phyloP scores from a whole-genome alignment of 2,329 filamentous ascomycete genomes.

The Pseudocercospora pini-densiflorae region DNA sequence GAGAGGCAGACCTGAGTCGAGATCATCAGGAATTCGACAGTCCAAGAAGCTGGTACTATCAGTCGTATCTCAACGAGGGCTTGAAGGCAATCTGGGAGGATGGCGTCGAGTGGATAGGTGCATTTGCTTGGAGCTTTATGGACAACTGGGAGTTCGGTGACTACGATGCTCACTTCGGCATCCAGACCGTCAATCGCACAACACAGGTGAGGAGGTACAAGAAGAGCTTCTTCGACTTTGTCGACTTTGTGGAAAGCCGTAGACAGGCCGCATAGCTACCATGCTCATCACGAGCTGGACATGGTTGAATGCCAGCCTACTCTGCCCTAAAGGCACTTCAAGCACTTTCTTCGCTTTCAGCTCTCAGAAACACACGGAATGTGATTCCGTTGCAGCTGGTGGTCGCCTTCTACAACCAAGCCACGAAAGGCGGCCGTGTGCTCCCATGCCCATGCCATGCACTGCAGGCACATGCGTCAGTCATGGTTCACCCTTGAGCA shows the following conservation, averaged over 20 bases:
- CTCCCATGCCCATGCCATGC: not conserved
- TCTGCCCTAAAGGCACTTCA: not conserved
- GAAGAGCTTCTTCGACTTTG: constrained; percentile 44
- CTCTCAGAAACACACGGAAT: not conserved
- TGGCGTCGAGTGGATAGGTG: constrained; percentile 40
- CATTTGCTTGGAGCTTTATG: constrained; percentile 29
- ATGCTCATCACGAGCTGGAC: not conserved
- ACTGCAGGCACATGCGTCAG: not conserved
- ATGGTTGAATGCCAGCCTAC: not conserved
- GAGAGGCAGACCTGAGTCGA: not conserved
- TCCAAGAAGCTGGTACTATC: constrained; percentile 42
- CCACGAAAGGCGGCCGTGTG: not conserved
- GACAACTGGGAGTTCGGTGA: constrained; percentile 55
- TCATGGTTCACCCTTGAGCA: not conserved
- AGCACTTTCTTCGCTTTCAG: not conserved
- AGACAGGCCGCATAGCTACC: constrained; percentile 1
- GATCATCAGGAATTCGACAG: not conserved
- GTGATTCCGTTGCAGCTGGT: not conserved
- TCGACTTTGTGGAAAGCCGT: constrained; percentile 36
- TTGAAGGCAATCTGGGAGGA: constrained; percentile 38
- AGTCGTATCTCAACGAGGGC: constrained; percentile 48
- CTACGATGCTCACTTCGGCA: constrained; percentile 57
- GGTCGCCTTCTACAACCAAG: not conserved
- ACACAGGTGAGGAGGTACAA: constrained; percentile 44
- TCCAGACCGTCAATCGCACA: constrained; percentile 53